Base-by-base conservation (phyloP, 129 eudicot species). In the Flaveria bidentis region DNA sequence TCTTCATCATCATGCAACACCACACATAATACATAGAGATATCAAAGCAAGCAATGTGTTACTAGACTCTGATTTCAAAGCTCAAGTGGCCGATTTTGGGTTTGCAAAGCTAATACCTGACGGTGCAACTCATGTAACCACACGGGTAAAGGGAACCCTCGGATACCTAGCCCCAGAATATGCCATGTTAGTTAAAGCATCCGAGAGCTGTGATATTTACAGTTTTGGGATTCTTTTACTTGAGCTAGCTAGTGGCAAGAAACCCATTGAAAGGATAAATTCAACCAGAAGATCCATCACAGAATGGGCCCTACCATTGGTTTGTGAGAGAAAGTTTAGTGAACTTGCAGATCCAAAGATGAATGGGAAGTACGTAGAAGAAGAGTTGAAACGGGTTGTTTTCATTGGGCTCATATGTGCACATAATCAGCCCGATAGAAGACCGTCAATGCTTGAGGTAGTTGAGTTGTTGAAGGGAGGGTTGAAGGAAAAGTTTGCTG, bases 151-250 rank as follows among this genome's bases (percentile, higher is more conserved):
- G 76, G 98, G 96, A 17, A 93, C 93, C 2, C 92, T 91, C 7
- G 97, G 97, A 81, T 93, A 90, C 77, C 85, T 93, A 44, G 96
- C 97, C 78, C 97, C 98, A 8, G 98, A 93, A 72, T 93, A 93
- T 42, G 97, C 96, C 45, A 86, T 87, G 93, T 73, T 88, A 66
- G 97, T 93, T 5, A 87, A 93, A 78, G 98, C 97, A 71, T 88
- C 96, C 4, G 98, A 93, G 81, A 80, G 96, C 82, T 90, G 96
- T 82, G 98, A 93, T 76, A 88, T 93, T 58, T 93, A 93, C 86
- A 91, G 97, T 71, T 93, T 88, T 25, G 97, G 98, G 63, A 91
- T 93, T 69, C 97, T 93, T 47, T 58, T 93, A 82, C 96, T 93
- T 9, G 96, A 93, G 88, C 89, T 93, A 60, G 97, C 86, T 67